A percentile compares a stretch with the other conserved stretches of the same genome.
phyloP scores from a whole-genome alignment of 192 early-diverging fungal species.

The Backusella circina region DNA sequence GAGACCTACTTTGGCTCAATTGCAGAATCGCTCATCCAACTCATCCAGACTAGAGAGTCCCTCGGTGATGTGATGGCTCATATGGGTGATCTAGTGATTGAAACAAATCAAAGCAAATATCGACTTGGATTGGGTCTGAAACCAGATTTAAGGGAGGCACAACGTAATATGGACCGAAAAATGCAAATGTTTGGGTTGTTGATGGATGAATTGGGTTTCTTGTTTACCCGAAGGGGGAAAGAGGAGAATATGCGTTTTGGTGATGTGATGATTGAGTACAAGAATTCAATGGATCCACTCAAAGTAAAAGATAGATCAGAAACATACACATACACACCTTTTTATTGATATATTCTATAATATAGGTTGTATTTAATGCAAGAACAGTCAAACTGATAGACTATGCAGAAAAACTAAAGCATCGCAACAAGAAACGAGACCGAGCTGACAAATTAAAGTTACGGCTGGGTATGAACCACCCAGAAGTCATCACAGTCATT shows the following conservation, averaged over 20 bases:
- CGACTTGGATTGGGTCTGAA: conserved; percentile 42
- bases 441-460: conserved; percentile 34
- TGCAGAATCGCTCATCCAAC: conserved; percentile 1
- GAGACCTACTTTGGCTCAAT: conserved; percentile 21
- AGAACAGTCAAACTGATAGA: conserved; percentile 45
- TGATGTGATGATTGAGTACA: conserved; percentile 49
- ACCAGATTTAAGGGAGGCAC: conserved; percentile 38
- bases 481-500: conserved; percentile 21
- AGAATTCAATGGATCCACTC: conserved; percentile 42
- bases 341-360: background rate
- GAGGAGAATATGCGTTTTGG: conserved; percentile 42
- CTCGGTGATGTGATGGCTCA: conserved; percentile 38
- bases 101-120: conserved; percentile 47
- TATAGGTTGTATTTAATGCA: conserved; percentile 43
- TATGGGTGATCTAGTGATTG: conserved; percentile 48
- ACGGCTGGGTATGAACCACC: conserved; percentile 18
- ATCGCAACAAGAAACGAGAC: conserved; percentile 35
- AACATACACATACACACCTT: background rate
- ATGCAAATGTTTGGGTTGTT: conserved; percentile 51
- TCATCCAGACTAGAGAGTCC: conserved; percentile 25
- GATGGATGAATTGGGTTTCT: conserved; percentile 43
- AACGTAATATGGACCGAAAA: conserved; percentile 39
- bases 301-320: conserved; percentile 34
- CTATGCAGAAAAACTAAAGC: conserved; percentile 42
- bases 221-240: conserved; percentile 42